Percentiles rank a stretch among this genome's conserved stretches.
Conservation (phyloP, 2,329 filamentous ascomycete genomes). For the Pleurostoma richardsiae region DNA sequence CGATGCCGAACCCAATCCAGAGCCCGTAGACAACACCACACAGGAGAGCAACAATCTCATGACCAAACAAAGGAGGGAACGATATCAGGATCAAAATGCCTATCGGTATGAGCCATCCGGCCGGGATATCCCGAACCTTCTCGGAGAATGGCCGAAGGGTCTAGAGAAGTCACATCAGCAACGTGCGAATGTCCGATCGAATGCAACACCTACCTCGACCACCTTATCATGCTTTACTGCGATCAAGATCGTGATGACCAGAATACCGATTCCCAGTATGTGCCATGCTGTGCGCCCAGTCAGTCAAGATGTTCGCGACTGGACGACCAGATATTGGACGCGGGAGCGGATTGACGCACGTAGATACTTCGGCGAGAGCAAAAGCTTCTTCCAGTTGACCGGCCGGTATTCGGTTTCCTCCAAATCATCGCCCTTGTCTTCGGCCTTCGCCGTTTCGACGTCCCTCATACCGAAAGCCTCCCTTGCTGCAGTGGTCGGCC, state of each 20-base stretch:
- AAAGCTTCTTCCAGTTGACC: slow-evolving; percentile 27
- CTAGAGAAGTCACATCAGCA: slow-evolving; percentile 8
- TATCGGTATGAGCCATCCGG: slow-evolving; percentile 33
- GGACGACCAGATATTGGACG: no score
- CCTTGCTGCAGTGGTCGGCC: no score
- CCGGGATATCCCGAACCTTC: slow-evolving; percentile 29
- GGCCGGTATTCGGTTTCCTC: slow-evolving; percentile 25
- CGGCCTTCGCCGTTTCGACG: not conserved
- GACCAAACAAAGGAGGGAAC: slow-evolving; percentile 35
- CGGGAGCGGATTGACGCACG: slow-evolving; percentile 8
- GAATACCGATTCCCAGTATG: slow-evolving; percentile 20
- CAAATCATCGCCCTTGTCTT: not conserved
- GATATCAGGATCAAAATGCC: slow-evolving; percentile 31
- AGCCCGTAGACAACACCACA: slow-evolving; percentile 34
- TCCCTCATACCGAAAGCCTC: not conserved
- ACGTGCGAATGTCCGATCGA: not conserved
- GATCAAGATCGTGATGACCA: slow-evolving; percentile 23
- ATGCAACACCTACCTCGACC: slow-evolving; percentile 19
- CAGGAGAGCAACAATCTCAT: slow-evolving; percentile 34
- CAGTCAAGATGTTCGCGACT: not conserved
- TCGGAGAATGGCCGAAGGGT: slow-evolving; percentile 27
- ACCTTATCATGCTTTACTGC: slow-evolving; percentile 31
- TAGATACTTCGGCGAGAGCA: slow-evolving; percentile 27
- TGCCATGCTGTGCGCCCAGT: slow-evolving; percentile 13
- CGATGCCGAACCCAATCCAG: slow-evolving; percentile 33